phyloP scores from a whole-genome alignment of 1,284 basidiomycete genomes.

The Salmacisia buchloeana region DNA sequence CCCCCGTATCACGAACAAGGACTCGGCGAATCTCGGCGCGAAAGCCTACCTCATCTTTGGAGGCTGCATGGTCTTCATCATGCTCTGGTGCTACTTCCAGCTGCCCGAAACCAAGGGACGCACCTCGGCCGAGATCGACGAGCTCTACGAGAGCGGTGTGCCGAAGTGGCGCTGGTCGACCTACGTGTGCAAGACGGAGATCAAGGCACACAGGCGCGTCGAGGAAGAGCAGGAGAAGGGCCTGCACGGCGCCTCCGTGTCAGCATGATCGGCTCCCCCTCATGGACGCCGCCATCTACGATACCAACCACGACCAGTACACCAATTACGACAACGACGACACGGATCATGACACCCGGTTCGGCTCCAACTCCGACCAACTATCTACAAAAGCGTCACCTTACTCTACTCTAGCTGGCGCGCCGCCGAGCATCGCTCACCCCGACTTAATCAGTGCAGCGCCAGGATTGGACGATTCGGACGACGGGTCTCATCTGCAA shows the following conservation, averaged over 20 bases:
- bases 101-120: conserved; percentile 36
- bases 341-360: too few relatives aligned
- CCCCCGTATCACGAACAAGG: conserved; percentile 32
- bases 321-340: too few relatives aligned
- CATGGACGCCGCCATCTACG: too few relatives aligned
- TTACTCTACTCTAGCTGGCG: too few relatives aligned
- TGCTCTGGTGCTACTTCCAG: conserved; percentile 26
- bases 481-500: too few relatives aligned
- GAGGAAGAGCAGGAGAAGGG: conserved; percentile 3
- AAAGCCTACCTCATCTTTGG: conserved; percentile 42
- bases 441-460: too few relatives aligned
- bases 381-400: too few relatives aligned
- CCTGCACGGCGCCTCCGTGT: not conserved
- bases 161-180: conserved; percentile 31
- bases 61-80: conserved; percentile 30
- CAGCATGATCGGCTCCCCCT: too few relatives aligned
- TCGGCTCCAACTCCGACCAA: too few relatives aligned
- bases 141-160: conserved; percentile 27
- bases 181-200: conserved; percentile 12
- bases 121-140: conserved; percentile 36
- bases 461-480: too few relatives aligned
- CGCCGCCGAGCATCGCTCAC: too few relatives aligned
- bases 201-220: not conserved
- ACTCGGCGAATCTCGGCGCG: conserved; percentile 30
- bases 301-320: too few relatives aligned